Conservation (phyloP, 495 filamentous ascomycete genomes). For the Annulohypoxylon bovei region DNA sequence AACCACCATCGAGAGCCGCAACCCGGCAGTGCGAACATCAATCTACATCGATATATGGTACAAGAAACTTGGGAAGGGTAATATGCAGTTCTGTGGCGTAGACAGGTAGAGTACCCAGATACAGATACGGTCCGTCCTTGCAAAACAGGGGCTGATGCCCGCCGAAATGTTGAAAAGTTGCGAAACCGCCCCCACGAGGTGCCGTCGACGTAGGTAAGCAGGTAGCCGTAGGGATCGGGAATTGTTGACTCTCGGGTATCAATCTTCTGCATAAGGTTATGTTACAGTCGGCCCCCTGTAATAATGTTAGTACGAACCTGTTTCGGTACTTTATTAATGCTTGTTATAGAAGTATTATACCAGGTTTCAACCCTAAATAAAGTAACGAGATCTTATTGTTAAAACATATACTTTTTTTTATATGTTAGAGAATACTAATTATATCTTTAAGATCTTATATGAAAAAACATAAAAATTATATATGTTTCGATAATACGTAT, state of each 20-base stretch:
- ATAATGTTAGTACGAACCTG: no score
- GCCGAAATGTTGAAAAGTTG: conserved; percentile 33
- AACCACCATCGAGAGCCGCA: conserved; percentile 26
- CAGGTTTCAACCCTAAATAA: no score
- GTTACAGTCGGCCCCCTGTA: conserved; percentile 23
- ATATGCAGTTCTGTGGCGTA: conserved; percentile 25
- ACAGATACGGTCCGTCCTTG: conserved; percentile 18
- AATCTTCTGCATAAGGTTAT: conserved; percentile 45
- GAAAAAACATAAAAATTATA: no score
- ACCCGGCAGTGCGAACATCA: conserved; percentile 1
- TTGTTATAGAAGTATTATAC: no score
- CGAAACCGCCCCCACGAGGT: conserved; percentile 44
- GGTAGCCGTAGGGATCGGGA: conserved; percentile 43
- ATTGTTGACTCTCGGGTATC: conserved; percentile 44
- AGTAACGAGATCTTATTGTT: no score
- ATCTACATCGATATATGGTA: conserved; percentile 15
- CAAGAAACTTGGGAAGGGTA: background rate
- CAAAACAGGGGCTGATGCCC: conserved; percentile 29
- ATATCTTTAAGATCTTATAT: no score
- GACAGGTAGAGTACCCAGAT: conserved; percentile 14
- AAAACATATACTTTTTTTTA: no score
- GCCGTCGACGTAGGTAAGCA: conserved; percentile 33
- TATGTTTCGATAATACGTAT: no score
- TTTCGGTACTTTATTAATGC: no score
- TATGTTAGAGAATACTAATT: no score